phyloP scores from a whole-genome alignment of 1,284 basidiomycete genomes.

The Phellinidium pouzarii region DNA sequence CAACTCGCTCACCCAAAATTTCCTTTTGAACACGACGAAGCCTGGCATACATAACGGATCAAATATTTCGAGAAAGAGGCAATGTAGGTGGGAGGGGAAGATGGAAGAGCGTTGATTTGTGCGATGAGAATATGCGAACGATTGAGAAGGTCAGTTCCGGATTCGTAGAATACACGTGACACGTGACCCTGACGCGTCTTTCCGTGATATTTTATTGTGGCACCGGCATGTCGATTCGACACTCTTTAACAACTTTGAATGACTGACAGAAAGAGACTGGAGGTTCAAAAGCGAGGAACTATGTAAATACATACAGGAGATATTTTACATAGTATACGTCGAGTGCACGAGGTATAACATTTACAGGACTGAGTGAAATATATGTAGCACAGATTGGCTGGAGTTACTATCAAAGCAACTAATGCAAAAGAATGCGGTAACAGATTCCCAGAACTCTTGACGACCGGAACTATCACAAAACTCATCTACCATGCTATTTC shows the following conservation, averaged over 20 bases:
- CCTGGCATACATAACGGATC: slow-evolving; percentile 66
- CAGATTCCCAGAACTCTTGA: not conserved
- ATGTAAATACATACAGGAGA: too few relatives aligned
- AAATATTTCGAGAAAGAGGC: not conserved
- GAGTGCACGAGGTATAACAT: too few relatives aligned
- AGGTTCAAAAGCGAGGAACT: too few relatives aligned
- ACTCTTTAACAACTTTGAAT: not conserved
- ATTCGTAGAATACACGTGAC: not conserved
- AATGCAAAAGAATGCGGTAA: too few relatives aligned
- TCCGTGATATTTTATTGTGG: not conserved
- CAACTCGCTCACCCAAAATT: slow-evolving; percentile 58
- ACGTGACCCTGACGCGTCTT: not conserved
- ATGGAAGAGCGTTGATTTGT: not conserved
- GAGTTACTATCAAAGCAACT: slow-evolving; percentile 13
- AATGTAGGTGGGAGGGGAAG: not conserved
- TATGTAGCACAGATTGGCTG: not conserved
- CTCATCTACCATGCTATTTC: slow-evolving; percentile 14
- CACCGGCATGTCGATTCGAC: not conserved
- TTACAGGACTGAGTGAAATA: too few relatives aligned
- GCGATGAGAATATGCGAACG: not conserved
- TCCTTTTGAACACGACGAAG: slow-evolving; percentile 89
- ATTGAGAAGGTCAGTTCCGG: not conserved
- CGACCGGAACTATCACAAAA: slow-evolving; percentile 2
- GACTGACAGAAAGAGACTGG: too few relatives aligned
- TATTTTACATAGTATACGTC: too few relatives aligned